These are phyloP conservation scores for Davidsoniella eucalypti DNA, from an alignment of 2,329 filamentous ascomycete genomes.

Conservation along the genomic window DNA sequence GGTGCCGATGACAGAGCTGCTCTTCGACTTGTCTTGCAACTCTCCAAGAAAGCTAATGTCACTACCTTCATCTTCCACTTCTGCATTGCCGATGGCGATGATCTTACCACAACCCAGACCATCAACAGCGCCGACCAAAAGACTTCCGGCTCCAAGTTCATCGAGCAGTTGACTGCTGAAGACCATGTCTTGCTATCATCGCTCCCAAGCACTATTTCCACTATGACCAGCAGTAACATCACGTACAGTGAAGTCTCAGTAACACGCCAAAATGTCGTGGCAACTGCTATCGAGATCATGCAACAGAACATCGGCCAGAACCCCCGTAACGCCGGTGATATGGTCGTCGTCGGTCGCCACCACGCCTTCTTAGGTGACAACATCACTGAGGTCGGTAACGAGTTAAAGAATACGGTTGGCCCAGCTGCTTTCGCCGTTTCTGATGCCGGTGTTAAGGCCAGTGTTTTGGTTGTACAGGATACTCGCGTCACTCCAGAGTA, in stretches of 20 bases:
- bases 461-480: conserved; percentile 9
- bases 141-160: not conserved
- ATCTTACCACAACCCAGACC: not conserved
- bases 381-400: conserved; percentile 6
- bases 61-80: conserved; percentile 55
- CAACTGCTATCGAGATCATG: not conserved
- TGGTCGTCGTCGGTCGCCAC: conserved; percentile 7
- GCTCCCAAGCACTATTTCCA: conserved; percentile 6
- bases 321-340: conserved; percentile 10
- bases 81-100: conserved; percentile 14
- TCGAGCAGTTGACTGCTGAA: conserved; percentile 8
- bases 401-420: conserved; percentile 10
- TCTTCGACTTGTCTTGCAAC: conserved; percentile 64
- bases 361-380: conserved; percentile 6
- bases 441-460: conserved; percentile 3
- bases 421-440: conserved; percentile 4
- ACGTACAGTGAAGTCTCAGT: conserved; percentile 9
- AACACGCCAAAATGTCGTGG: conserved; percentile 2
- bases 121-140: not conserved
- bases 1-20: conserved; percentile 68
- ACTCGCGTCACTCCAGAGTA: not conserved
- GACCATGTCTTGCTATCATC: conserved; percentile 8
- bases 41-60: conserved; percentile 63
- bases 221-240: not conserved
- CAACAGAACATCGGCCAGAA: conserved; percentile 4